phyloP scores from a whole-genome alignment of 2,329 filamentous ascomycete species.

The Paecilomyces dactylethromorphus region DNA sequence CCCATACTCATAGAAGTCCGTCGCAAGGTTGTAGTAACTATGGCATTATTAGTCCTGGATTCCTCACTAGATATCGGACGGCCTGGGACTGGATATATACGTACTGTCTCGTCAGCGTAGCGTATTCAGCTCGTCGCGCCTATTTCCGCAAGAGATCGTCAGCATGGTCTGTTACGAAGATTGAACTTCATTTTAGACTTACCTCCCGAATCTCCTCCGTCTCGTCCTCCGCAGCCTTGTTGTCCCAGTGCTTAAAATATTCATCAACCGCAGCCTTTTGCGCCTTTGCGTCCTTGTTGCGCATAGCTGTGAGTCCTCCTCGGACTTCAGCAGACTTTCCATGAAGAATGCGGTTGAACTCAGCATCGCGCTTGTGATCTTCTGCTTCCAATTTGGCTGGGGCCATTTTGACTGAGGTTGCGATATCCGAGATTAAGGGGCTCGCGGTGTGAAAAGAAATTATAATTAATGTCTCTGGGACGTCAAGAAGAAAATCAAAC shows the following conservation, averaged over 20 bases:
- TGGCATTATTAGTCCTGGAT: conserved; percentile 2
- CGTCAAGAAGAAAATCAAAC: background rate
- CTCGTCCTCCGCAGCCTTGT: conserved; percentile 71
- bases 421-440: conserved; percentile 8
- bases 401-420: conserved; percentile 38
- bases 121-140: conserved; percentile 81
- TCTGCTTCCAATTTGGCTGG: conserved; percentile 65
- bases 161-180: background rate
- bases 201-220: conserved; percentile 77
- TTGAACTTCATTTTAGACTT: conserved; percentile 20
- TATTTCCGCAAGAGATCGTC: conserved; percentile 26
- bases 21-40: conserved; percentile 96
- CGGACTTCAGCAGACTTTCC: conserved; percentile 62
- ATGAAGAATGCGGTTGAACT: conserved; percentile 85
- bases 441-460: background rate
- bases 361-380: conserved; percentile 78
- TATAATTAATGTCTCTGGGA: background rate
- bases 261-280: conserved; percentile 79
- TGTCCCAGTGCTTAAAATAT: conserved; percentile 96
- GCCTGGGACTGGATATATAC: conserved; percentile 26
- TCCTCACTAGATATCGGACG: background rate
- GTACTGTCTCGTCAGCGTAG: conserved; percentile 85
- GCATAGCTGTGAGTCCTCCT: conserved; percentile 75
- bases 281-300: conserved; percentile 71
- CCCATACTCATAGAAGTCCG: conserved; percentile 92